Conservation (phyloP, 169 alveolate species). For the Cryptosporidium viatorum region DNA sequence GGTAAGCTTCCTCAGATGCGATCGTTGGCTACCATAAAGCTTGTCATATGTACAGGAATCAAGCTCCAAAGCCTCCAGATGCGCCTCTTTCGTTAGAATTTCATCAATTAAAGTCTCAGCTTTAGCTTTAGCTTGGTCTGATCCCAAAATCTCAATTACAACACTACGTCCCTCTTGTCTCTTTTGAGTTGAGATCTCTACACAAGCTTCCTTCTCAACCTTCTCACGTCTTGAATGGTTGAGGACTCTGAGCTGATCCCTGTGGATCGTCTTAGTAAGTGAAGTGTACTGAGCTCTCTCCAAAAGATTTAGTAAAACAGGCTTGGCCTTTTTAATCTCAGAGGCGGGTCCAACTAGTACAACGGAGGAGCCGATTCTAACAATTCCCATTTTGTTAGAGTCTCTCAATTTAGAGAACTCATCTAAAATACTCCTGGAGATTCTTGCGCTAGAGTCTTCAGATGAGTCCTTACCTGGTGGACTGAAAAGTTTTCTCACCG, state of each 20-base stretch:
- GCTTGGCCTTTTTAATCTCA: constrained; percentile 48
- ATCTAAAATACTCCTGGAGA: constrained; percentile 54
- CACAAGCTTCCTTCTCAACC: constrained; percentile 50
- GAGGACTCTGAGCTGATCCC: constrained; percentile 57
- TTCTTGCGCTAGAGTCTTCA: constrained; percentile 29
- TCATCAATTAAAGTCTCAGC: constrained; percentile 44
- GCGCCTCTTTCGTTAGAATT: constrained; percentile 30
- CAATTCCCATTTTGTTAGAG: constrained; percentile 68
- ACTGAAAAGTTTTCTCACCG: constrained; percentile 53
- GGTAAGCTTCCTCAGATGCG: constrained; percentile 48
- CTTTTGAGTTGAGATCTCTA: constrained; percentile 51
- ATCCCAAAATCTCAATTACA: constrained; percentile 49
- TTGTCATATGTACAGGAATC: constrained; percentile 51
- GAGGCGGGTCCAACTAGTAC: constrained; percentile 59
- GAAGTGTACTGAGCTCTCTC: constrained; percentile 64
- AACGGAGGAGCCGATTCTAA: constrained; percentile 72
- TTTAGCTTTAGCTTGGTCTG: constrained; percentile 48
- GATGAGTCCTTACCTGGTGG: constrained; percentile 71
- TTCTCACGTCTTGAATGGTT: constrained; percentile 56
- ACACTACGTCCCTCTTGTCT: constrained; percentile 53
- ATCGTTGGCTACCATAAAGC: constrained; percentile 35
- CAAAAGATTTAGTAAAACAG: constrained; percentile 17
- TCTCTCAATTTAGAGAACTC: constrained; percentile 61
- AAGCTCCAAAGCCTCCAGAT: constrained; percentile 22
- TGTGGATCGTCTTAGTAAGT: constrained; percentile 36